Evolutionary conservation across 2,329 filamentous ascomycete genomes (phyloP).

Genomic region (Clonostachys solani): DNA sequence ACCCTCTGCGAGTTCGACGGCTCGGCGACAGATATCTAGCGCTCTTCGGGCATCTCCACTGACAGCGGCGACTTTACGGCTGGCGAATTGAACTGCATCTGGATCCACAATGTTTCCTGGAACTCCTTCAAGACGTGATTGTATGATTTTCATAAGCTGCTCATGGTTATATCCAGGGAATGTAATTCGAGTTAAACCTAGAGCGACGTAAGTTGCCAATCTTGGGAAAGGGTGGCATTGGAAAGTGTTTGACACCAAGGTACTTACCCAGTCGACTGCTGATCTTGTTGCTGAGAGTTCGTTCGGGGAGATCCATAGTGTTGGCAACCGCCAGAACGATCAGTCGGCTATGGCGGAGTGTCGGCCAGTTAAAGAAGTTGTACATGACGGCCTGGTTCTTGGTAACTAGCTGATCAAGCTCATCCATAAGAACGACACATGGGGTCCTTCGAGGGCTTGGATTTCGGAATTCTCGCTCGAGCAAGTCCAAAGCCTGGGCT

Average conservation of each 20-base stretch:
- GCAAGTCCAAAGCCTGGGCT: slow-evolving; percentile 81
- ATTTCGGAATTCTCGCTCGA: slow-evolving; percentile 89
- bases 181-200: slow-evolving; percentile 83
- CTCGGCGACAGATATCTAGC: slow-evolving; percentile 89
- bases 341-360: slow-evolving; percentile 81
- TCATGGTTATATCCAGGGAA: slow-evolving; percentile 97
- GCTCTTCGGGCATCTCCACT: slow-evolving; percentile 90
- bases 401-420: slow-evolving; percentile 94
- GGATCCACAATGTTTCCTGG: slow-evolving; percentile 85
- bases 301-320: slow-evolving; percentile 96
- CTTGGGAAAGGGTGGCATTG: neutral
- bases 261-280: slow-evolving; percentile 70
- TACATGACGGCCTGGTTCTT: slow-evolving; percentile 99
- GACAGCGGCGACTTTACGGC: slow-evolving; percentile 93
- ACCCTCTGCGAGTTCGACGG: slow-evolving; percentile 89
- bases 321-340: slow-evolving; percentile 98
- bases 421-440: slow-evolving; percentile 97
- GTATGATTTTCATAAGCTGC: slow-evolving; percentile 95
- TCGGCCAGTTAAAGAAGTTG: slow-evolving; percentile 99
- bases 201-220: neutral
- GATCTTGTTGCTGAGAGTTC: slow-evolving; percentile 97
- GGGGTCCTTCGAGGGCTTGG: slow-evolving; percentile 88
- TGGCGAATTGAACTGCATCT: slow-evolving; percentile 94
- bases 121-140: slow-evolving; percentile 86
- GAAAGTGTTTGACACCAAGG: slow-evolving; percentile 4